Evolutionary conservation across 768 basidiomycete genomes (phyloP).

Genomic region (Saitozyma sp.): DNA sequence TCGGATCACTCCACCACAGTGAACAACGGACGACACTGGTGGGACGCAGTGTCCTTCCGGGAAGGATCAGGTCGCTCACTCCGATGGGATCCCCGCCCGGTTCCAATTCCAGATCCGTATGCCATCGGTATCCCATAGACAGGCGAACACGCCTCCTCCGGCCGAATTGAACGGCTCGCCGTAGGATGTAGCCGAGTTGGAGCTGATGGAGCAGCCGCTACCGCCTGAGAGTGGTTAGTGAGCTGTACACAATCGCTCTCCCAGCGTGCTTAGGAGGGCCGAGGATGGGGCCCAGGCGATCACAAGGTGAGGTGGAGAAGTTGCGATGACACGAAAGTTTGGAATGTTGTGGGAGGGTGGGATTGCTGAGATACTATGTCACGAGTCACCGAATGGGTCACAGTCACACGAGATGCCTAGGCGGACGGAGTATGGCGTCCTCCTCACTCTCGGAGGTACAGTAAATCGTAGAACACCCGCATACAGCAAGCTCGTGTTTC

Average conservation of each 20-base stretch:
- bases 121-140: conserved; percentile 78
- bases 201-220: conserved; percentile 73
- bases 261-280: neutral
- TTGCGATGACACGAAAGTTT: no score
- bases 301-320: no score
- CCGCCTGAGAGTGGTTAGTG: conserved; percentile 24
- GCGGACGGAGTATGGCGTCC: no score
- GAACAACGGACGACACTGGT: no score
- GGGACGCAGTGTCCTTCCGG: neutral
- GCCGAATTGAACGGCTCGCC: conserved; percentile 76
- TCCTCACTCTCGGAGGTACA: no score
- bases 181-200: conserved; percentile 79
- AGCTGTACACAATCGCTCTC: neutral
- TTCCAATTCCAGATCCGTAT: conserved; percentile 57
- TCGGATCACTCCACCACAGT: neutral
- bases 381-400: no score
- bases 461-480: no score
- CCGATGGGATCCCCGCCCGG: conserved; percentile 41
- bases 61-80: conserved; percentile 24
- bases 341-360: no score
- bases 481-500: no score
- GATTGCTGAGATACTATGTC: no score
- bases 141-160: conserved; percentile 81
- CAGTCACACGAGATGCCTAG: no score
- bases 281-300: no score